Percentiles rank a stretch among this genome's conserved stretches.
phyloP scores from a whole-genome alignment of 2,329 filamentous ascomycete species.

The Arthrinium puccinioides region DNA sequence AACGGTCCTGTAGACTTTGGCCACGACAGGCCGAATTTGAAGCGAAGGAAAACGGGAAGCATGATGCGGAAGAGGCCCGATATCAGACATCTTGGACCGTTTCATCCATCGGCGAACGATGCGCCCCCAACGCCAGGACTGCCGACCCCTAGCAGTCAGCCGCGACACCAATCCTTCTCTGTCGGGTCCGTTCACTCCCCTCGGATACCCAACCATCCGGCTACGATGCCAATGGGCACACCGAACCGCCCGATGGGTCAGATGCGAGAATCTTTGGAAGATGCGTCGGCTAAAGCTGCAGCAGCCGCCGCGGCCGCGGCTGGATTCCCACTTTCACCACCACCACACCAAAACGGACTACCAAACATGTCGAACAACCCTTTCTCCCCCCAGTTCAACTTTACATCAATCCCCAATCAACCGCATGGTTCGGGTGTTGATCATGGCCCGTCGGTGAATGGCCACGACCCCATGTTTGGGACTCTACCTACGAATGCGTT shows the following conservation, averaged over 20 bases:
- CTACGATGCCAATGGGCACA: too few species aligned
- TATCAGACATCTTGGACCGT: constrained; percentile 26
- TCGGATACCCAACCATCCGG: constrained; percentile 22
- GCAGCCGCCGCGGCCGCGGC: constrained; percentile 28
- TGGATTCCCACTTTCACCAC: constrained; percentile 25
- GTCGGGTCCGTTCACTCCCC: constrained; percentile 30
- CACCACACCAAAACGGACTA: constrained; percentile 22
- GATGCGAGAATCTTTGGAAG: constrained; percentile 27
- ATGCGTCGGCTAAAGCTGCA: constrained; percentile 24
- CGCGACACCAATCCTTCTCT: constrained; percentile 32
- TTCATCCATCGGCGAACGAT: constrained; percentile 22
- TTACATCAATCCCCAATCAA: constrained; percentile 24
- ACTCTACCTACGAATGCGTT: constrained; percentile 45
- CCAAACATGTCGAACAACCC: constrained; percentile 22
- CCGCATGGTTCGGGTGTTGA: constrained; percentile 5
- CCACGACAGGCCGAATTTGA: constrained; percentile 33
- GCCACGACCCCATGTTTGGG: constrained; percentile 55
- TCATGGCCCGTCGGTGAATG: constrained; percentile 20
- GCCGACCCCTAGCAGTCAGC: constrained; percentile 20
- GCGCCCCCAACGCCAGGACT: constrained; percentile 19
- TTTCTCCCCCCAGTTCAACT: constrained; percentile 37
- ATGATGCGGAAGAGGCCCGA: constrained; percentile 31
- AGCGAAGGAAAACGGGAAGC: constrained; percentile 39
- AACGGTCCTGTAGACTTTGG: constrained; percentile 8
- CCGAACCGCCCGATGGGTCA: too few species aligned